Percentiles rank a stretch among this genome's conserved stretches.
Evolutionary conservation across 306 rosid species (phyloP).

Genomic region (Vigna nakashimae): DNA sequence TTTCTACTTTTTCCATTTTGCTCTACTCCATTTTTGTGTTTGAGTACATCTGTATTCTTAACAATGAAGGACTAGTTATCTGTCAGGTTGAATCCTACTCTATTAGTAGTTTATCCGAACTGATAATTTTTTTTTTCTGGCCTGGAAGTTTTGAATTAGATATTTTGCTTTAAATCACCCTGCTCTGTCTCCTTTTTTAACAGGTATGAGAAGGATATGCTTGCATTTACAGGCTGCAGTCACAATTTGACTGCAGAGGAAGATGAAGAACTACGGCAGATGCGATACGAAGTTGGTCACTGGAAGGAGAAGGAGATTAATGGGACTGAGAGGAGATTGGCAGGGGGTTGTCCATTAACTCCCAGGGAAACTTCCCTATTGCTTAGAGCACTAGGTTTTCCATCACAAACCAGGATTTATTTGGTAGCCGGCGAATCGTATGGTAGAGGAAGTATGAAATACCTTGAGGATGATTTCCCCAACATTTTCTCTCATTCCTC

Average conservation of each 20-base stretch:
- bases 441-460: constrained; percentile 20
- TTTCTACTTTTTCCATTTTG: neutral
- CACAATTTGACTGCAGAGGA: constrained; percentile 32
- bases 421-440: constrained; percentile 21
- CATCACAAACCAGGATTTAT: constrained; percentile 29
- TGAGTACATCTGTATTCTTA: neutral
- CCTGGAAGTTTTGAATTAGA: neutral
- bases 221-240: constrained; percentile 27
- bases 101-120: neutral
- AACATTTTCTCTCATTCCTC: constrained; percentile 33
- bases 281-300: constrained; percentile 16
- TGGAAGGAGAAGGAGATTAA: constrained; percentile 36
- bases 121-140: neutral
- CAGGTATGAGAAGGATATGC: constrained; percentile 32
- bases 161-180: neutral
- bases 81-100: neutral
- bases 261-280: constrained; percentile 23
- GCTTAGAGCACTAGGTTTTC: constrained; percentile 7
- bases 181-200: neutral
- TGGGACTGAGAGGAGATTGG: constrained; percentile 25
- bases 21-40: neutral
- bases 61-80: neutral
- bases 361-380: constrained; percentile 24
- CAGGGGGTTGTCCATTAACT: constrained; percentile 21
- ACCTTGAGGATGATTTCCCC: constrained; percentile 21